Evolutionary conservation across 768 basidiomycete species (phyloP), one percentile per base, ranked within the genome.

Genomic region (Hericium erinaceus): DNA sequence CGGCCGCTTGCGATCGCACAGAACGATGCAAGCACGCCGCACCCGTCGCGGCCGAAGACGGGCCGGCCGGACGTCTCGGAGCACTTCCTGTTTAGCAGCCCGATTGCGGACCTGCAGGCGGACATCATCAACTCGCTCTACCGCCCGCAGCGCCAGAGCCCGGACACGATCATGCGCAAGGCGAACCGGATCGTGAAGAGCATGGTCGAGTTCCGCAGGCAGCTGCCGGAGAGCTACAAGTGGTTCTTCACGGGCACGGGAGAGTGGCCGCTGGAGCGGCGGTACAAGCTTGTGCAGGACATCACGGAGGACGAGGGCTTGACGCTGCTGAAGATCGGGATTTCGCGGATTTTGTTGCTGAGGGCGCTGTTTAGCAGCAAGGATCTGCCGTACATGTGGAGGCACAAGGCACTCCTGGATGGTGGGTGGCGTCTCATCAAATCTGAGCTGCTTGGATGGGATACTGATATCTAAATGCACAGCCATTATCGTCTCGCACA

Each of bases 51-150:
- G 9, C 62, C 74, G 24, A 73, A 76, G 65, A 73, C 74, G 24
- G 59, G 65, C 10, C 66, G 66, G 48, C 69, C 69, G 48, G 82
- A 87, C 52, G 81, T 86, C 62, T 89, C 88, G 2, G 87, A 89
- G 64, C 89, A 92, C 67, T 92, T 92, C 67, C 77, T 86, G 55
- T 74, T 84, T 24, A 89, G 87, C 18, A 80, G 84, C 55, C 83
- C 87, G 8, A 76, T 92, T 49, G 84, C 84, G 22, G 87, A 89
- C 61, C 89, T 93, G 57, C 91, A 93, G 62, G 91, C 90, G 4
- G 91, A 92, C 60, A 89, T 93, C 59, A 88, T 92, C 74, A 89
- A 89, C 67, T 89, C 88, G 10, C 76, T 93, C 8, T 93, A 92
- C 66, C 77, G 82, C 8, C 90, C 91, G 1, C 82, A 83, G n/a